phyloP scores from a whole-genome alignment of 2,329 filamentous ascomycete genomes.

The Rutstroemia sp. region DNA sequence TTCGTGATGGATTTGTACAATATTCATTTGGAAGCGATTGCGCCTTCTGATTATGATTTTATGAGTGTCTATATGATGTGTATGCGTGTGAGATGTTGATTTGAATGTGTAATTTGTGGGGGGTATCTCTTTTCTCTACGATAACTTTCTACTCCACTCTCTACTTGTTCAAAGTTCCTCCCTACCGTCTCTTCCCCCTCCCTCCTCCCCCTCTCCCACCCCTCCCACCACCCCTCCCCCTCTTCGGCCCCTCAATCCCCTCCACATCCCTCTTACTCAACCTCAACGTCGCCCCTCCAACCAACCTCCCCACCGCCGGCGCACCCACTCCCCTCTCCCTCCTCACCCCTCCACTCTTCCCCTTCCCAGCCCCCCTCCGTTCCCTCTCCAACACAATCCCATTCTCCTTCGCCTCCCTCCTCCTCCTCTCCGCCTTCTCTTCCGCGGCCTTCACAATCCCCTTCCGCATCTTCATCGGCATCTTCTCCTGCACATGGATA shows the following conservation, averaged over 20 bases:
- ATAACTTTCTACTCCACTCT: neutral
- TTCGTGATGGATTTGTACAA: neutral
- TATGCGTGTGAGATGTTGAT: neutral
- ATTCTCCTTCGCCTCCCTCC: constrained; percentile 79
- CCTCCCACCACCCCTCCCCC: constrained; percentile 24
- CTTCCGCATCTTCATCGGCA: constrained; percentile 81
- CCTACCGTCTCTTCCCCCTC: neutral
- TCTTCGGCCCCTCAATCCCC: constrained; percentile 53
- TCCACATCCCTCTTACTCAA: constrained; percentile 71
- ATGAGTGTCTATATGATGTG: neutral
- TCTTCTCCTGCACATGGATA: constrained; percentile 70
- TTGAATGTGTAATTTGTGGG: neutral
- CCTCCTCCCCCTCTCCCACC: constrained; percentile 9
- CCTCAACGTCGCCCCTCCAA: constrained; percentile 63
- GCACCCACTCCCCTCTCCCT: constrained; percentile 52
- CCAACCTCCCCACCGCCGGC: constrained; percentile 73
- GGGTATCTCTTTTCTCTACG: neutral
- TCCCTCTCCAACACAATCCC: constrained; percentile 74
- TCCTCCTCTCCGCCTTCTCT: constrained; percentile 60
- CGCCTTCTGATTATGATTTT: neutral
- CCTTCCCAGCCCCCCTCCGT: constrained; percentile 38
- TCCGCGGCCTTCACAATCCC: constrained; percentile 68
- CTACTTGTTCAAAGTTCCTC: neutral
- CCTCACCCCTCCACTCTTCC: constrained; percentile 47
- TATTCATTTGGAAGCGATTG: neutral